phyloP scores from a whole-genome alignment of 805 yeast species.

The Saccharomycopsis sp. region DNA sequence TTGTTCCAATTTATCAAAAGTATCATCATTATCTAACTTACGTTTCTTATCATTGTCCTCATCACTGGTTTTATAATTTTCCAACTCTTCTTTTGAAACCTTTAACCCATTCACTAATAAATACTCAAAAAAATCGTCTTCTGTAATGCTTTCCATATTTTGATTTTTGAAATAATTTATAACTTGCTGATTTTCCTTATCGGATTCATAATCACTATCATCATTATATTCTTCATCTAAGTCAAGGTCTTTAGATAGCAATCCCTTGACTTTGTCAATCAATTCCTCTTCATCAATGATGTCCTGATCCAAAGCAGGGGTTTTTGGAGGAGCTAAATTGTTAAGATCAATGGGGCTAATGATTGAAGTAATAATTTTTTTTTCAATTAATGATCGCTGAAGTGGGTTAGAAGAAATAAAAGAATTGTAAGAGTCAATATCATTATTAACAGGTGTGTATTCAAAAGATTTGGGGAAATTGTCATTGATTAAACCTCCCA shows the following conservation, averaged over 20 bases:
- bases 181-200: conserved; percentile 22
- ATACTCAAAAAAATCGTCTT: conserved; percentile 62
- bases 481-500: neutral
- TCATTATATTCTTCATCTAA: neutral
- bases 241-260: conserved; percentile 13
- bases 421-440: neutral
- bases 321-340: neutral
- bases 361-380: neutral
- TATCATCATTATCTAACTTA: neutral
- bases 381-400: neutral
- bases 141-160: conserved; percentile 39
- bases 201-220: conserved; percentile 19
- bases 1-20: too few species aligned
- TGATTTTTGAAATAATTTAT: conserved; percentile 24
- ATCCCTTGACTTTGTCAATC: conserved; percentile 1
- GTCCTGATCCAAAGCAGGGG: neutral
- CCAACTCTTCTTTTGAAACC: conserved; percentile 36
- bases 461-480: too few species aligned
- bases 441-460: too few species aligned
- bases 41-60: neutral
- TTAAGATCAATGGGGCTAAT: neutral
- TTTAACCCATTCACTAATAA: conserved; percentile 46
- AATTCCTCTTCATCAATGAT: neutral
- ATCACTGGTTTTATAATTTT: conserved; percentile 20
- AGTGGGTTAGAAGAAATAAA: neutral